phyloP scores from a whole-genome alignment of 352 stramenopile species.

The Salisapilia sapeloensis region DNA sequence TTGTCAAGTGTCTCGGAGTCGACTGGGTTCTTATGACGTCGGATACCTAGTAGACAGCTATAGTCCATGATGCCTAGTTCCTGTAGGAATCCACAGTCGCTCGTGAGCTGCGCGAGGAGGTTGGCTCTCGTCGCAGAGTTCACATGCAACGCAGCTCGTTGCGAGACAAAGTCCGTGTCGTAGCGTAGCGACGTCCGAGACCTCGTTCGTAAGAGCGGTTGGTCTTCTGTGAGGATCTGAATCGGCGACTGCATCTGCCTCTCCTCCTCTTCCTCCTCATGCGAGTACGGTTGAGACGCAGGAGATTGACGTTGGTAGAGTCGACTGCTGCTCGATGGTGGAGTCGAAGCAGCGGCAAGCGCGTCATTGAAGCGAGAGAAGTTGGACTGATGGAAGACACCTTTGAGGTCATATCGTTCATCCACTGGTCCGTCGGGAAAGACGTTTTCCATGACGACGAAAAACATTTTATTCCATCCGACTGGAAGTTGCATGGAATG shows the following conservation, averaged over 20 bases:
- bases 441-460: constrained; percentile 81
- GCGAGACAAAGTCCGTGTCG: constrained; percentile 65
- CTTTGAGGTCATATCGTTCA: constrained; percentile 74
- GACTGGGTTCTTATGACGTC: constrained; percentile 27
- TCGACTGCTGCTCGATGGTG: background rate
- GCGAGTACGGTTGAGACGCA: background rate
- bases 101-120: constrained; percentile 61
- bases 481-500: constrained; percentile 82
- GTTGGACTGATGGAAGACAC: constrained; percentile 62
- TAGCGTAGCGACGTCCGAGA: constrained; percentile 48
- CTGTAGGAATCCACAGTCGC: constrained; percentile 70
- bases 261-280: constrained; percentile 5
- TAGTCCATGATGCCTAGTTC: constrained; percentile 82
- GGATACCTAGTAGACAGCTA: constrained; percentile 65
- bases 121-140: constrained; percentile 58
- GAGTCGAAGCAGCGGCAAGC: constrained; percentile 1
- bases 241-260: constrained; percentile 13
- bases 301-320: background rate
- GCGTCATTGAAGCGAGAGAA: background rate
- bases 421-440: constrained; percentile 57
- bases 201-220: constrained; percentile 29
- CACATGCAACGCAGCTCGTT: constrained; percentile 42
- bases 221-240: constrained; percentile 18
- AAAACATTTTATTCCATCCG: constrained; percentile 84
- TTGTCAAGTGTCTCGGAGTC: constrained; percentile 26